Base-by-base conservation (phyloP, 306 rosid species). In the Vigna reflexopilosa region DNA sequence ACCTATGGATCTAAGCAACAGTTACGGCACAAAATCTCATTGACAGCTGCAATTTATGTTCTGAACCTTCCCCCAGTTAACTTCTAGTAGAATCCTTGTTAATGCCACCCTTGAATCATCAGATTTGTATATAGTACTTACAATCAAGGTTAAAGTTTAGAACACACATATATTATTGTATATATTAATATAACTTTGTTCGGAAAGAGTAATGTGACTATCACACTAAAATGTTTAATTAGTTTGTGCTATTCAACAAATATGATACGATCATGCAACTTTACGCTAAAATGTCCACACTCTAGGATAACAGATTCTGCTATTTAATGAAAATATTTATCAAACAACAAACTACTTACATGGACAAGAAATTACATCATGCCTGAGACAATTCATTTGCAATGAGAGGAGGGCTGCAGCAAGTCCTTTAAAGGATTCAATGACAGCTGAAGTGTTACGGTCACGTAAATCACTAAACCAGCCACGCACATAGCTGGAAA, bases 401-500 rank as follows among this genome's bases (percentile, higher is more conserved):
- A 74, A 95, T 91, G 64, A 95, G 97, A 79, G 91, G 85, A 44
- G 98, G 98, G 78, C 98, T 92, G 83, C 97, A 92, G 87, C 87
- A 92, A 55, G 89, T 79, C 85, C 86, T 87, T 50, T 95, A 81
- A 91, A 91, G 78, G 92, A 92, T 85, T 95, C 98, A 84, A 92
- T 89, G 78, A 42, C 88, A 84, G 83, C 78, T 59, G 86, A 88
- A 22, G 71, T 72, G 62, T 88, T 88, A 62, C 98, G 98, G 73
- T 95, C 97, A 47, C 97, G 98, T 81, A 95, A 78, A 82, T 88
- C 85, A 73, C 81, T 85, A 77, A 88, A 91, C 98, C 98, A 95
- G 70, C 86, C 91, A 70, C 98, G 92, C 36, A 95, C 95, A 82
- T 92, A 95, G 98, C 98, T 55, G 98, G 98, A 82, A 95, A 26